Conservation (phyloP, 192 early-diverging fungal genomes). For the Coemansia sp. region DNA sequence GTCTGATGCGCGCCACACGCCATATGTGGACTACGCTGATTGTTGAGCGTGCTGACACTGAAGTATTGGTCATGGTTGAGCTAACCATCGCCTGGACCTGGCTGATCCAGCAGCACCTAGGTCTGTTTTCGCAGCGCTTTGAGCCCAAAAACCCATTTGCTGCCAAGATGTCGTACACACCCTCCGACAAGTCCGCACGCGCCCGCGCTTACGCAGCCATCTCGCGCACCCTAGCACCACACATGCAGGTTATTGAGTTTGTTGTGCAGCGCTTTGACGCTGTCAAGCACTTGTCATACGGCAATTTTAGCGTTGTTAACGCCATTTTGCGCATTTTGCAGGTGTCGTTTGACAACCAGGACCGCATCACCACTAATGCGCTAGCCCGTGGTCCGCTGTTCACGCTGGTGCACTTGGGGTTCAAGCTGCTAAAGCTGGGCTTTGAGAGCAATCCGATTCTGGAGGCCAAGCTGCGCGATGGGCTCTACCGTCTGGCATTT, state of each 20-base stretch:
- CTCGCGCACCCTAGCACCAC: slow-evolving; percentile 64
- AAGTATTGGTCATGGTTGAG: slow-evolving; percentile 78
- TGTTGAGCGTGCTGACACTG: slow-evolving; percentile 67
- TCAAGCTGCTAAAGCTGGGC: slow-evolving; percentile 70
- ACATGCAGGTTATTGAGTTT: slow-evolving; percentile 85
- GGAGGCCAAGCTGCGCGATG: slow-evolving; percentile 62
- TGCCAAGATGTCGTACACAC: slow-evolving; percentile 87
- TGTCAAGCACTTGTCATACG: slow-evolving; percentile 62
- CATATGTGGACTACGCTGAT: slow-evolving; percentile 91
- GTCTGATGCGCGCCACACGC: slow-evolving; percentile 76
- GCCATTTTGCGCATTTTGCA: slow-evolving; percentile 79
- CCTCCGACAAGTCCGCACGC: slow-evolving; percentile 76
- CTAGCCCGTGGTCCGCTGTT: slow-evolving; percentile 77
- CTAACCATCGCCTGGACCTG: slow-evolving; percentile 83
- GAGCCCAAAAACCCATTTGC: slow-evolving; percentile 73
- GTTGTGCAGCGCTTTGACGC: slow-evolving; percentile 80
- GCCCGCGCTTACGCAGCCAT: slow-evolving; percentile 61
- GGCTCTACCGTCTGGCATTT: slow-evolving; percentile 69
- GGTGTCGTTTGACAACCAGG: slow-evolving; percentile 59
- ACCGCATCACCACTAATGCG: slow-evolving; percentile 61
- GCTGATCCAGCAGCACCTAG: slow-evolving; percentile 71
- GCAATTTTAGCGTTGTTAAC: slow-evolving; percentile 69
- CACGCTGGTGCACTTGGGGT: slow-evolving; percentile 68
- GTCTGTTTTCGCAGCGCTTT: slow-evolving; percentile 69
- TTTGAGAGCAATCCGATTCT: slow-evolving; percentile 61